Conservation (phyloP, 345 rosid species). For the Raphanus sativus region DNA sequence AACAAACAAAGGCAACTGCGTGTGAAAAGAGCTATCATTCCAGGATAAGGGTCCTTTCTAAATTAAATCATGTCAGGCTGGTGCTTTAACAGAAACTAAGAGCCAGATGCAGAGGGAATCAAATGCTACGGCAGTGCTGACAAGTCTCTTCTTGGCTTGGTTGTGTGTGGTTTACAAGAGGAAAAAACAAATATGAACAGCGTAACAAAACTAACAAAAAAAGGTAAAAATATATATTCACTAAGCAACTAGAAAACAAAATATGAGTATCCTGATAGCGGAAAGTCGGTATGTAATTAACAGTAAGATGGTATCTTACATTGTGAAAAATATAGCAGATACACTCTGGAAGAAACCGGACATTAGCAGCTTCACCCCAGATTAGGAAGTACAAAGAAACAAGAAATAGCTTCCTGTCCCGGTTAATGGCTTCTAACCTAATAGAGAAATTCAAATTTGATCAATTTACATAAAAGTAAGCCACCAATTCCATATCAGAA, state of each 20-base stretch:
- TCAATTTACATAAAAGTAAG: constrained; percentile 14
- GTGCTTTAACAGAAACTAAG: constrained; percentile 18
- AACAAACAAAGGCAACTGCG: constrained; percentile 32
- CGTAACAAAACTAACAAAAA: constrained; percentile 13
- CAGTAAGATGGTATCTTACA: constrained; percentile 51
- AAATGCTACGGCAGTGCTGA: constrained; percentile 7
- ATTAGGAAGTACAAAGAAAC: constrained; percentile 88
- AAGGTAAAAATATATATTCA: background rate
- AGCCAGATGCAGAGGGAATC: constrained; percentile 14
- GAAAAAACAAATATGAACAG: constrained; percentile 8
- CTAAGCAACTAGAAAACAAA: background rate
- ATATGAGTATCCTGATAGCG: background rate
- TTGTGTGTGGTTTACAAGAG: constrained; percentile 6
- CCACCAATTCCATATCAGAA: constrained; percentile 17
- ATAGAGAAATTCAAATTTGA: constrained; percentile 22
- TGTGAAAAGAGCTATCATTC: constrained; percentile 17
- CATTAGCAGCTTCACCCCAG: constrained; percentile 99
- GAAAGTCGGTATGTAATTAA: constrained; percentile 10
- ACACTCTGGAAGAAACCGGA: constrained; percentile 98
- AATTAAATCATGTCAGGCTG: constrained; percentile 12
- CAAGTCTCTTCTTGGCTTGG: constrained; percentile 11
- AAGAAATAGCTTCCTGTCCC: constrained; percentile 89
- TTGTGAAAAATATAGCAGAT: constrained; percentile 93
- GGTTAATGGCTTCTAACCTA: constrained; percentile 84
- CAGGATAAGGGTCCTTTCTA: constrained; percentile 6